phyloP scores from a whole-genome alignment of 371 early-diverging fungal genomes.

The Mucor irregularis region DNA sequence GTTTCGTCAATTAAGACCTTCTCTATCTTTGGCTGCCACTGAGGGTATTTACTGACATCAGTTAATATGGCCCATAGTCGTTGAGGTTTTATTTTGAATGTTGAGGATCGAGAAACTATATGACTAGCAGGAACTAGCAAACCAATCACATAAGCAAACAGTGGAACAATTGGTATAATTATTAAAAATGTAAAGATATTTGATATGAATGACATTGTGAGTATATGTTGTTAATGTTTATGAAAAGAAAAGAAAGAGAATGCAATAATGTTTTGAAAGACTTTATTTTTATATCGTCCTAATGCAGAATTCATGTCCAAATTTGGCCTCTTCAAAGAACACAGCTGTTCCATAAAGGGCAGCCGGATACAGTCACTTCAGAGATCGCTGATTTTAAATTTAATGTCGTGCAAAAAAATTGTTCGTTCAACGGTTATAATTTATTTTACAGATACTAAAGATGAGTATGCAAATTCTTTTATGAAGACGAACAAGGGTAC shows the following conservation, averaged over 20 bases:
- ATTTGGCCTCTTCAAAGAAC: too few relatives aligned
- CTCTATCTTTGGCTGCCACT: slow-evolving; percentile 38
- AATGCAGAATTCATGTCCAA: too few relatives aligned
- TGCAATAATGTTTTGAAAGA: too few relatives aligned
- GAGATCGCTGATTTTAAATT: too few relatives aligned
- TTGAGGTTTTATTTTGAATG: slow-evolving; percentile 12
- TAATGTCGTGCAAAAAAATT: too few relatives aligned
- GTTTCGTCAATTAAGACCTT: slow-evolving; percentile 13
- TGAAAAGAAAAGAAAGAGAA: background rate
- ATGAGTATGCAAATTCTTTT: slow-evolving; percentile 12
- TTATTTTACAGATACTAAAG: too few relatives aligned
- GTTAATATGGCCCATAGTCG: slow-evolving; percentile 35
- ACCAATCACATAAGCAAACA: slow-evolving; percentile 17
- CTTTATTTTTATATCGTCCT: too few relatives aligned
- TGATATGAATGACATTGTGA: slow-evolving; percentile 10
- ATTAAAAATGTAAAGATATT: background rate
- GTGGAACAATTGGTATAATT: slow-evolving; percentile 2
- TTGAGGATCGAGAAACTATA: slow-evolving; percentile 13
- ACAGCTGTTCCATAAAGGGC: too few relatives aligned
- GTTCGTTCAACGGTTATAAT: too few relatives aligned
- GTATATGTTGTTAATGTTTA: too few relatives aligned
- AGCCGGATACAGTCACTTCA: too few relatives aligned
- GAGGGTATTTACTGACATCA: slow-evolving; percentile 30
- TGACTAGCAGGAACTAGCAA: slow-evolving; percentile 22
- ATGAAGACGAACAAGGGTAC: slow-evolving; percentile 17